Evolutionary conservation across 2,329 filamentous ascomycete genomes (phyloP).

Genomic region (Seiridium cupressi): DNA sequence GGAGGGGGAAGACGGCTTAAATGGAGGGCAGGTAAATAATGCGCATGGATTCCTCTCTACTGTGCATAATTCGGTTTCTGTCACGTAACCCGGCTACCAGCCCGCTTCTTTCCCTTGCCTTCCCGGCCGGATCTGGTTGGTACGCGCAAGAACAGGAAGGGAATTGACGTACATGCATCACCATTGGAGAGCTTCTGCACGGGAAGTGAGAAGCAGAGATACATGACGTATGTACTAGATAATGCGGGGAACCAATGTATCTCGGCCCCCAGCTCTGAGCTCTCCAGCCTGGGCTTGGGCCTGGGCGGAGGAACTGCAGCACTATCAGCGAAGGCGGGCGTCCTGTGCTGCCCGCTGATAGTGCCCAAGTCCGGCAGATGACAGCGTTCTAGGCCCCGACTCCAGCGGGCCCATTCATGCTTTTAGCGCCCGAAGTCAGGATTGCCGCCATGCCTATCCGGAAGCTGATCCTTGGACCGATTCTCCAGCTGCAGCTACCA

Average conservation of each 20-base stretch:
- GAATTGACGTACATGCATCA: background rate
- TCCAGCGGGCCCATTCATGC: background rate
- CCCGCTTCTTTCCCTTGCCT: background rate
- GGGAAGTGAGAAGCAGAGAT: slow-evolving; percentile 12
- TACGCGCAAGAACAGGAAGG: background rate
- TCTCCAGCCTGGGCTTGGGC: background rate
- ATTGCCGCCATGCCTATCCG: background rate
- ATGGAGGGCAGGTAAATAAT: background rate
- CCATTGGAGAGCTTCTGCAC: background rate
- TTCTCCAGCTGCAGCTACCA: background rate
- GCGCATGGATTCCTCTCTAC: background rate
- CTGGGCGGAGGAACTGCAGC: background rate
- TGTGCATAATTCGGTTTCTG: background rate
- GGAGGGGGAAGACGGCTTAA: background rate
- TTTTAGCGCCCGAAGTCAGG: background rate
- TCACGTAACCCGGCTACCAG: background rate
- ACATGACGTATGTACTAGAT: slow-evolving; percentile 24
- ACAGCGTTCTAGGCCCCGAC: background rate
- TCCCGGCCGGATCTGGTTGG: background rate
- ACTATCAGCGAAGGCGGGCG: too few species aligned
- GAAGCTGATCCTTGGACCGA: background rate
- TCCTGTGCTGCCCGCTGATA: too few species aligned
- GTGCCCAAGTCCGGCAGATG: background rate
- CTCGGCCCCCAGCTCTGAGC: background rate
- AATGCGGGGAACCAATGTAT: slow-evolving; percentile 19